phyloP scores from a whole-genome alignment of 208 protist genomes.

The Trypanosoma mega region DNA sequence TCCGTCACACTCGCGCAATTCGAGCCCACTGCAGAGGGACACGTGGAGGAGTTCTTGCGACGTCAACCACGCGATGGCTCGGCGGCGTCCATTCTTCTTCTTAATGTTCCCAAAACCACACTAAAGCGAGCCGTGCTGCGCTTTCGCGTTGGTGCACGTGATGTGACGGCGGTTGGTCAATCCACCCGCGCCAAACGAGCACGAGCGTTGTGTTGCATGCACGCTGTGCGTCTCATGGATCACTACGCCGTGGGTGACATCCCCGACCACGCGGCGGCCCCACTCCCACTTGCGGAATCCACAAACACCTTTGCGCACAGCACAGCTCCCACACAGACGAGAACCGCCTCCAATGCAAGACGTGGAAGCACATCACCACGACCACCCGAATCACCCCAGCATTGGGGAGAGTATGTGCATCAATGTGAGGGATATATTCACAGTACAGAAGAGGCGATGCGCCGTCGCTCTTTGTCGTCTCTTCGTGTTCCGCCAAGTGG shows the following conservation, averaged over 20 bases:
- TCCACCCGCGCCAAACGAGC: conserved; percentile 52
- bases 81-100: conserved; percentile 19
- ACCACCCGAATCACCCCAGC: conserved; percentile 21
- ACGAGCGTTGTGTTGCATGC: conserved; percentile 69
- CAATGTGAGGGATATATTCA: conserved; percentile 39
- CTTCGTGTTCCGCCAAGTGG: conserved; percentile 35
- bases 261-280: neutral
- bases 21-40: conserved; percentile 24
- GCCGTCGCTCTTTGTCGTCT: conserved; percentile 21
- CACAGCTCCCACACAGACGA: no score
- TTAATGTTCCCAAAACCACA: conserved; percentile 35
- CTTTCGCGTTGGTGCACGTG: conserved; percentile 25
- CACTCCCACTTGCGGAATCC: neutral
- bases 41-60: conserved; percentile 22
- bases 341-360: no score
- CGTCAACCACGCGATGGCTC: neutral
- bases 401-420: conserved; percentile 43
- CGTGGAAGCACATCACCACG: conserved; percentile 17
- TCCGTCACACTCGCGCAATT: no score
- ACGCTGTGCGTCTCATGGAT: conserved; percentile 67
- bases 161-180: conserved; percentile 56
- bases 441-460: conserved; percentile 1
- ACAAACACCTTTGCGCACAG: conserved; percentile 6
- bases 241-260: conserved; percentile 31
- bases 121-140: conserved; percentile 49